A percentile compares a stretch with the other conserved stretches of the same genome.
These are phyloP conservation scores for Setomelanomma holmii DNA, from an alignment of 2,329 filamentous ascomycete species.

Conservation along the genomic window DNA sequence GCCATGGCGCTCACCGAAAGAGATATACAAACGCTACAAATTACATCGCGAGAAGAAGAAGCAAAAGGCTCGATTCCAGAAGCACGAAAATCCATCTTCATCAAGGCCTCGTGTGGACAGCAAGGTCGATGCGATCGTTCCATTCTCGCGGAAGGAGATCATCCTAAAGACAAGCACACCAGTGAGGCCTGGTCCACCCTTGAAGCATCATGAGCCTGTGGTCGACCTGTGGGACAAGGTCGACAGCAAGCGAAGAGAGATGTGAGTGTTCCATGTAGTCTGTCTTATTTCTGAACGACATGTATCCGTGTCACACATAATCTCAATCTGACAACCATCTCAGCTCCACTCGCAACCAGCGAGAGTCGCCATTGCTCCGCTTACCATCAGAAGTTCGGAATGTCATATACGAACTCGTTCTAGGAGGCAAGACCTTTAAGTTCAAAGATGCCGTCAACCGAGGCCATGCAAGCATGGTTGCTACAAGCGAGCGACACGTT, in stretches of 20 bases:
- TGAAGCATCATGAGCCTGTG: neutral
- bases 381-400: slow-evolving; percentile 13
- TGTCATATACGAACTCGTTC: slow-evolving; percentile 6
- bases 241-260: neutral
- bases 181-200: neutral
- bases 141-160: neutral
- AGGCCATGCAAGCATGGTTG: neutral
- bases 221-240: neutral
- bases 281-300: no score
- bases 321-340: neutral
- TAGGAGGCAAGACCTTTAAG: slow-evolving; percentile 1
- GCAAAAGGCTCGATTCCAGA: neutral
- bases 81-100: neutral
- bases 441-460: slow-evolving; percentile 1
- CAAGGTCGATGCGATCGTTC: neutral
- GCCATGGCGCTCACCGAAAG: neutral
- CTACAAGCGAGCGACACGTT: neutral
- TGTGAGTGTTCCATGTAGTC: neutral
- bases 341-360: slow-evolving; percentile 1
- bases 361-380: slow-evolving; percentile 6
- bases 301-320: no score
- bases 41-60: neutral
- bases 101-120: neutral
- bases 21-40: neutral
- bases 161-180: neutral